Conservation (phyloP, 495 filamentous ascomycete species). For the Penicillium desertorum region DNA sequence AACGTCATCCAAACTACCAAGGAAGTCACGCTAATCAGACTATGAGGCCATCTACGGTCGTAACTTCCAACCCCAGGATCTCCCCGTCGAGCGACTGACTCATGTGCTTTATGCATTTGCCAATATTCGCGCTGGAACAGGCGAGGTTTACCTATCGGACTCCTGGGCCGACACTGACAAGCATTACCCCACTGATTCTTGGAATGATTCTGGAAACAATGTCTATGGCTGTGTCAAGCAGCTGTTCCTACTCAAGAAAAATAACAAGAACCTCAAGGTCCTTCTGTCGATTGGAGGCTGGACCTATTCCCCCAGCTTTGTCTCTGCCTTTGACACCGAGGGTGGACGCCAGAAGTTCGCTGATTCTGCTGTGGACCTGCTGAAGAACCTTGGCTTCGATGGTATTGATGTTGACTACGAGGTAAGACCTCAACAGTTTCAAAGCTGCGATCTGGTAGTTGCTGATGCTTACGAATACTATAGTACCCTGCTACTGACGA, state of each 20-base stretch:
- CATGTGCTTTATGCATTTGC: conserved; percentile 87
- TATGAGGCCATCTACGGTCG: conserved; percentile 68
- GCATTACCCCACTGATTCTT: conserved; percentile 76
- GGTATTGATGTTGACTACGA: conserved; percentile 66
- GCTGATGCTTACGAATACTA: neutral
- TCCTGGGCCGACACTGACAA: conserved; percentile 75
- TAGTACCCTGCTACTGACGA: conserved; percentile 35
- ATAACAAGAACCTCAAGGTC: conserved; percentile 76
- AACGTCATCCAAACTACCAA: neutral
- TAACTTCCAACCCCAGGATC: conserved; percentile 70
- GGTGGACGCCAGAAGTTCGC: conserved; percentile 64
- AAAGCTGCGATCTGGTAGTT: no score
- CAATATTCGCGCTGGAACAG: conserved; percentile 56
- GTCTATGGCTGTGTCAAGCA: conserved; percentile 89
- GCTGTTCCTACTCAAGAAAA: conserved; percentile 75
- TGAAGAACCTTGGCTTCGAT: conserved; percentile 65
- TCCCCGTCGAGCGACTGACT: conserved; percentile 73
- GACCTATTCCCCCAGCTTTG: conserved; percentile 74
- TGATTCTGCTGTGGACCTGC: conserved; percentile 59
- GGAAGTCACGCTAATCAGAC: neutral
- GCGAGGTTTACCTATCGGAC: conserved; percentile 76
- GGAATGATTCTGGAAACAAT: conserved; percentile 68
- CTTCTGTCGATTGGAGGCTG: conserved; percentile 69
- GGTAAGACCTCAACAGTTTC: conserved; percentile 23
- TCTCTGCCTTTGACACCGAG: conserved; percentile 59